These are phyloP conservation scores for Pyronema omphalodes DNA, from an alignment of 495 filamentous ascomycete species.

Conservation along the genomic window DNA sequence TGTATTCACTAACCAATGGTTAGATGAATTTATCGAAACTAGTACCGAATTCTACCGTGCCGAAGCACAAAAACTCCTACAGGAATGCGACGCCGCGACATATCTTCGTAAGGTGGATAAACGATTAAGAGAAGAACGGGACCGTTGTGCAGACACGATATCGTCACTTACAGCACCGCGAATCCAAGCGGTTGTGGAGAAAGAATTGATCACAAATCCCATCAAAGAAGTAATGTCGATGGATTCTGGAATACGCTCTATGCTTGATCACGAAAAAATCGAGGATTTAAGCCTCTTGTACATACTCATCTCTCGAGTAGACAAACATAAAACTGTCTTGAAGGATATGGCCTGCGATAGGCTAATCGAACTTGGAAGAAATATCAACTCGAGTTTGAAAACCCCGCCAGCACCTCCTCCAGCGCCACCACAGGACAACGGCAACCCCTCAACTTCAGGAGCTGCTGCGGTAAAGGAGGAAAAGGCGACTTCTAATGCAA, in stretches of 20 bases:
- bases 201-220: slow-evolving; percentile 55
- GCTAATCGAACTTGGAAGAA: slow-evolving; percentile 60
- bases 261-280: slow-evolving; percentile 77
- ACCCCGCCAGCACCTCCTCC: slow-evolving; percentile 20
- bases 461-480: slow-evolving; percentile 23
- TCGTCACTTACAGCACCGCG: slow-evolving; percentile 49
- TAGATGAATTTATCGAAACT: slow-evolving; percentile 43
- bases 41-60: slow-evolving; percentile 55
- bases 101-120: slow-evolving; percentile 65
- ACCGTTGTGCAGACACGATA: slow-evolving; percentile 62
- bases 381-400: slow-evolving; percentile 44
- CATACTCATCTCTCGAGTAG: slow-evolving; percentile 56
- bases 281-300: slow-evolving; percentile 64
- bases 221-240: slow-evolving; percentile 67
- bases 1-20: background rate
- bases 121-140: slow-evolving; percentile 60
- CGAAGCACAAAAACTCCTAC: slow-evolving; percentile 56
- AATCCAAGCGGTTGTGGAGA: slow-evolving; percentile 59
- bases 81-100: slow-evolving; percentile 56
- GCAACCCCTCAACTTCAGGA: slow-evolving; percentile 13
- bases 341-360: slow-evolving; percentile 49
- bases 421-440: slow-evolving; percentile 7
- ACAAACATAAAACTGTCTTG: slow-evolving; percentile 51
- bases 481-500: slow-evolving; percentile 41
- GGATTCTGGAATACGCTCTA: slow-evolving; percentile 67